Base-by-base conservation (phyloP, 306 rosid genomes). In the Trifolium pratense region DNA sequence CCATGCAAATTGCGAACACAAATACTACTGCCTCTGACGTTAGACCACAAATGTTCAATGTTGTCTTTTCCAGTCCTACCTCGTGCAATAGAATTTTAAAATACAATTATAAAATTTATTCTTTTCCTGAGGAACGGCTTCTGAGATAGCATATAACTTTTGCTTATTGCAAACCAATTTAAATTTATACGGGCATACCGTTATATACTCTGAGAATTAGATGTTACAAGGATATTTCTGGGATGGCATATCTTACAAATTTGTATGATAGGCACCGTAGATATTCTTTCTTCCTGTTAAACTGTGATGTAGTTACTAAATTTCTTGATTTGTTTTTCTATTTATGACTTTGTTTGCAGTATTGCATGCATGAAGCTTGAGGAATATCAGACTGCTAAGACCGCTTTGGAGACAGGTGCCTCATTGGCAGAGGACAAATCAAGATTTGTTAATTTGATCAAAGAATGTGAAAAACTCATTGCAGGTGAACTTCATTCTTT, bases 321-420 rank as follows among this genome's bases (percentile, higher is more conserved):
- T 37, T 58, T 48, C 32, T 65, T 20, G 8, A 21, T 36, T 15
- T 46, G 26, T 32, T 45, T 21, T 37, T 52, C 37, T 5, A 23
- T 58, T 53, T 79, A n/a, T n/a, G 36, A 36, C 60, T 70, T 65
- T 60, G 59, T 66, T 52, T 81, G 73, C 81, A 94, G 99, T 62
- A 81, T 49, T 68, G 97, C 99, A 20, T 94, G 97, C 84, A 25
- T 91, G 65, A 90, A 64, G 60, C 97, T 94, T 18, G 99, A 91
- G 84, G 97, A 91, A 80, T 91, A 88, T 79, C 84, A 91, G 74
- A 94, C 99, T 42, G 99, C 99, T 6, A 91, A 86, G 85, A 74
- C 82, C 3, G 96, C 97, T 5, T 70, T 94, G 78, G 87, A 88
- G 80, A 58, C 18, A 1, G 97, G 99, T 70, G 91, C 89, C 31